Conservation (phyloP, 306 rosid species). For the Lathyrus sativus region DNA sequence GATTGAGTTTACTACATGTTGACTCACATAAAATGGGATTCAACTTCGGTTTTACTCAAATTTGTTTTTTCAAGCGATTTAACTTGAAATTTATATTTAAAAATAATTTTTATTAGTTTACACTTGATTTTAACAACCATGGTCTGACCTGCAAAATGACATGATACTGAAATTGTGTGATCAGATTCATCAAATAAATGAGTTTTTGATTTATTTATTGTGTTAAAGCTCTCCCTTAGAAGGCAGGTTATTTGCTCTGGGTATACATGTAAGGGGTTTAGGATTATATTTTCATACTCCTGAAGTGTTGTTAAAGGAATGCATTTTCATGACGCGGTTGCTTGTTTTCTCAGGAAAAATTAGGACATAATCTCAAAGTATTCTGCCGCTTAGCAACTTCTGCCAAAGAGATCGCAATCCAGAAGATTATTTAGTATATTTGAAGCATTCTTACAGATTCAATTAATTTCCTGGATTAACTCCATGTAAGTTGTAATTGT, state of each 20-base stretch:
- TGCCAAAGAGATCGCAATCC: slow-evolving; percentile 74
- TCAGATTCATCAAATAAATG: slow-evolving; percentile 16
- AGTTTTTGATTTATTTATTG: neutral
- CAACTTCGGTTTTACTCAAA: too few relatives aligned
- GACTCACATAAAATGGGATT: too few relatives aligned
- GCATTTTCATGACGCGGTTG: slow-evolving; percentile 4
- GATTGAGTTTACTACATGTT: too few relatives aligned
- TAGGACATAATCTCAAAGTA: slow-evolving; percentile 83
- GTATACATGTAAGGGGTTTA: neutral
- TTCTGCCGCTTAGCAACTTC: slow-evolving; percentile 78
- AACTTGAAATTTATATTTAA: too few relatives aligned
- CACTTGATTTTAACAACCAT: too few relatives aligned
- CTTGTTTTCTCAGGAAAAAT: slow-evolving; percentile 63
- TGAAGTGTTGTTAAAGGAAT: slow-evolving; percentile 2
- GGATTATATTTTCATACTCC: neutral
- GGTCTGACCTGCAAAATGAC: too few relatives aligned
- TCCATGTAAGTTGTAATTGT: slow-evolving; percentile 14
- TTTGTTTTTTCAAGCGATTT: too few relatives aligned
- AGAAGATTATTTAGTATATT: slow-evolving; percentile 51
- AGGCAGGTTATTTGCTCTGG: neutral
- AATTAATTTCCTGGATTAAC: slow-evolving; percentile 14
- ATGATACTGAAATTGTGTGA: neutral
- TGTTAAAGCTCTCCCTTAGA: neutral
- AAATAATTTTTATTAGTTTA: too few relatives aligned
- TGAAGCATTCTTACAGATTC: neutral